Evolutionary conservation across 2,329 filamentous ascomycete species (phyloP), one percentile per base, ranked within the genome.

Genomic region (Apiospora saccharicola): DNA sequence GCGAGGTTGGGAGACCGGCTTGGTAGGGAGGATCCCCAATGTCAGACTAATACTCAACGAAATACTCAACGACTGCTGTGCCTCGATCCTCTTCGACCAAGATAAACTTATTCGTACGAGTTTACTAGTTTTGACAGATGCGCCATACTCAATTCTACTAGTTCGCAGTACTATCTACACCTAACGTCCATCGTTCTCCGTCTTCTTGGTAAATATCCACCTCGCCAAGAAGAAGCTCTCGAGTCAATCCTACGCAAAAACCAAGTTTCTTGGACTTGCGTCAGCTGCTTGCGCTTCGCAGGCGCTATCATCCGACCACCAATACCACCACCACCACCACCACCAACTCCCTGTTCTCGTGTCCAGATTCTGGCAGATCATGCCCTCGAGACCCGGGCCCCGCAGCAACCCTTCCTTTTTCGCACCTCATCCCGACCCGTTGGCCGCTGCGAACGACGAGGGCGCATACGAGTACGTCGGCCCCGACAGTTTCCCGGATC

Each of bases 391-490:
- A 26, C 69, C 61, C 47, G 67, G 57, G 8, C 72, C 70, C 53
- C 53, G 71, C n/a, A 57, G 67, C 41, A 71, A 73, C 49, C 70
- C 71, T 8, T 69, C 72, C 22, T 71, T 70, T 24, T 47, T 70
- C 24, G 67, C 72, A 41, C 57, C 57, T 19, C 71, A 74, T 19
- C 71, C 72, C 26, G 72, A 74, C 44, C 71, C 72, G 13, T 44
- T 61, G 16, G 70, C 69, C 34, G 71, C 49, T 10, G 64, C 67
- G 10, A 30, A 67, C 67, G 57, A 70, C 49, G 64, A 70, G 30
- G 72, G 37, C 26, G 72, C 57, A 7, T 74, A 57, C 49, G 72
- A 74, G 26, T 74, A 74, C 44, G 57, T 74, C 26, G 71, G 71
- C 34, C 37, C 69, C 24, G 72, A 74, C 51, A 70, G 47, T 61